Percentiles rank a stretch among this genome's conserved stretches.
Conservation (phyloP, 345 rosid genomes). For the Aquilaria yunnanensis region DNA sequence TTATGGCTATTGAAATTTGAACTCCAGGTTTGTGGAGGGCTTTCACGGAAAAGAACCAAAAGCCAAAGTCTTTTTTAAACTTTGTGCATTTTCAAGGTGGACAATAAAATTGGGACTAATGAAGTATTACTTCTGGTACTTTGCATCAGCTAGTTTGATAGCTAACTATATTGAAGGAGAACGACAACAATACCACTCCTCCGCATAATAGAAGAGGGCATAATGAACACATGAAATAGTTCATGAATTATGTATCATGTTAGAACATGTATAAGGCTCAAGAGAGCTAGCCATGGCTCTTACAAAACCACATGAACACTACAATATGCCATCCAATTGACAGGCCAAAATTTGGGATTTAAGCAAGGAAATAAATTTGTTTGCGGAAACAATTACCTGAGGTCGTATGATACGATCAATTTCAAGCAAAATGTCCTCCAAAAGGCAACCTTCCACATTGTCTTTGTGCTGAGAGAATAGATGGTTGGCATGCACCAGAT, state of each 20-base stretch:
- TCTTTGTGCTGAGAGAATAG: constrained; percentile 54
- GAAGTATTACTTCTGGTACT: no score
- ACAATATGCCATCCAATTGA: background rate
- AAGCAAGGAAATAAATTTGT: constrained; percentile 1
- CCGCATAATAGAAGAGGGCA: no score
- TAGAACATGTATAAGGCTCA: background rate
- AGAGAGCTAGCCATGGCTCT: background rate
- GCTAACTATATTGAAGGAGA: no score
- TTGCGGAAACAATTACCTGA: constrained; percentile 38
- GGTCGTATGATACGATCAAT: constrained; percentile 86
- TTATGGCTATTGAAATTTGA: no score
- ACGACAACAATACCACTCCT: no score
- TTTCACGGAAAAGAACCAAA: no score
- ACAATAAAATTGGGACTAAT: no score
- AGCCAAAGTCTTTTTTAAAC: no score
- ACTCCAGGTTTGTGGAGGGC: no score
- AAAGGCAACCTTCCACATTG: constrained; percentile 48
- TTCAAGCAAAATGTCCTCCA: constrained; percentile 89
- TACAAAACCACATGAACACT: background rate
- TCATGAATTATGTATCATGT: background rate
- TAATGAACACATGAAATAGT: background rate
- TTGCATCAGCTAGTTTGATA: no score
- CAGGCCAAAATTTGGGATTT: background rate
- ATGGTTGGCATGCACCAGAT: constrained; percentile 72
- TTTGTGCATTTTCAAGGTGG: no score